Conservation (phyloP, 2,329 filamentous ascomycete genomes). For the Aspergillus piperis region DNA sequence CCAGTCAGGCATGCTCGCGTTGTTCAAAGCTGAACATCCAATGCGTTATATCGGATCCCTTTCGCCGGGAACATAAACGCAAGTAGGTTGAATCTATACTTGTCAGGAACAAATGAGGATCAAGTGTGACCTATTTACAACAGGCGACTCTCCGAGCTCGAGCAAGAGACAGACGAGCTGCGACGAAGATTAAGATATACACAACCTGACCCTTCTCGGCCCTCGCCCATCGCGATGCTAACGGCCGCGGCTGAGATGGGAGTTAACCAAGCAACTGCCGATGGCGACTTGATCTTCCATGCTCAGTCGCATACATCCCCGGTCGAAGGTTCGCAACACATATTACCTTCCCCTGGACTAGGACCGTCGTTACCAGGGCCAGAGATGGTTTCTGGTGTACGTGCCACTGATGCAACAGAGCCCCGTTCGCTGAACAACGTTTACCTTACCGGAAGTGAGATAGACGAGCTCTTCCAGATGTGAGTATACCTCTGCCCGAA, state of each 20-base stretch:
- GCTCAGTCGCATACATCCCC: constrained; percentile 24
- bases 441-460: constrained; percentile 33
- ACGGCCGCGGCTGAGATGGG: constrained; percentile 36
- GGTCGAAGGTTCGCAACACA: constrained; percentile 24
- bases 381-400: constrained; percentile 15
- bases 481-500: constrained; percentile 16
- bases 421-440: constrained; percentile 35
- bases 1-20: constrained; percentile 39
- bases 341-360: constrained; percentile 24
- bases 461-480: constrained; percentile 43
- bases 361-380: constrained; percentile 14
- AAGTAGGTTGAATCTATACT: constrained; percentile 27
- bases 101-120: not conserved
- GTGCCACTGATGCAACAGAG: constrained; percentile 24
- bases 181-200: constrained; percentile 36
- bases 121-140: not conserved
- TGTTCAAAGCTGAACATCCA: constrained; percentile 39
- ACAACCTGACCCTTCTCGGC: constrained; percentile 21
- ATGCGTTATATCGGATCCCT: constrained; percentile 46
- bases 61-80: constrained; percentile 47
- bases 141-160: constrained; percentile 41
- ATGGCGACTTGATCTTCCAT: constrained; percentile 6
- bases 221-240: constrained; percentile 31
- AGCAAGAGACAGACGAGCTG: constrained; percentile 41
- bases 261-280: constrained; percentile 18